Evolutionary conservation across 2,329 filamentous ascomycete species (phyloP), one percentile per base, ranked within the genome.

Genomic region (Penicillium corylophilum): DNA sequence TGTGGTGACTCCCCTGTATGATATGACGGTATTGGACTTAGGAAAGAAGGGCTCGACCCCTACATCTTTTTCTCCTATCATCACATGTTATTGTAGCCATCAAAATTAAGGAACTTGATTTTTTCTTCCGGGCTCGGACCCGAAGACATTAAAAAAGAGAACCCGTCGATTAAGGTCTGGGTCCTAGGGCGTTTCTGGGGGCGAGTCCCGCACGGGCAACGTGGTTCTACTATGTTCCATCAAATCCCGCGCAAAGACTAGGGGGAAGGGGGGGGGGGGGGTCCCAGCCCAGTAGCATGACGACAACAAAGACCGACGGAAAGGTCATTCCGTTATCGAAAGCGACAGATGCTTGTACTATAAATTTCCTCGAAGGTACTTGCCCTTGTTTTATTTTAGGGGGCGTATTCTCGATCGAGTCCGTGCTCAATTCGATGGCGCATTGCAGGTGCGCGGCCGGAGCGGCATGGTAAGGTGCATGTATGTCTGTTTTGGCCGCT

Each of bases 191-290:
- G 46, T 39, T 48, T 49, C 41, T 13, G 31, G 50, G 39, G 47
- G n/a, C n/a, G n/a, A n/a, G 44, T 44, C 50, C 42, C 52, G 48
- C 44, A 53, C 55, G 41, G 35, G 31, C 50, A 51, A 61, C 58
- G 60, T 62, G 56, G 56, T 61, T 60, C 51, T 52, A 57, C 48
- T 54, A 16, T 48, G 41, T 44, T 33, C 48, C 50, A 46, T 52
- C 15, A 39, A 52, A 51, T 54, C 29, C 53, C 46, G 52, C 48
- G 49, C 24, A 48, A 29, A 53, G 46, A 29, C 42, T 40, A 53
- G 55, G 40, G 48, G 36, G 23, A 23, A 9, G 42, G 48, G 54
- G 44, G 48, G 48, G 45, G 52, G 47, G 43, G 56, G 53, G 50
- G 48, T 38, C 53, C 46, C 31, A 47, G 47, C 50, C 23, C 46